Conservation (phyloP, 257 asterid genomes). For the Coffea canephora region DNA sequence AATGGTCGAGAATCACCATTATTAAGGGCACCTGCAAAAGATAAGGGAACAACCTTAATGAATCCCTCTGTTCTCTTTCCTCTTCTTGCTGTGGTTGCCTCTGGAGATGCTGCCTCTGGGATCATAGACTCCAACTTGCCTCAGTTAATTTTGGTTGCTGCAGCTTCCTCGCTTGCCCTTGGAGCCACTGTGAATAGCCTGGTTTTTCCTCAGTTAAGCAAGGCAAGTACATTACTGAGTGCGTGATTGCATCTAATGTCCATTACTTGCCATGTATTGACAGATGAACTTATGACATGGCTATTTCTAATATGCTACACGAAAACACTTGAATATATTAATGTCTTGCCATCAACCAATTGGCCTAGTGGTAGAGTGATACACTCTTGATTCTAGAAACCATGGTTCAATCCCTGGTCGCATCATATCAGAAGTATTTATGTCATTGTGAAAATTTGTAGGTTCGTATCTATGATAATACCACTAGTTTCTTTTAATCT, state of each 20-base stretch:
- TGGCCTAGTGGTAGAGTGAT: too few relatives aligned
- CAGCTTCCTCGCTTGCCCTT: conserved; percentile 64
- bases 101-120: conserved; percentile 95
- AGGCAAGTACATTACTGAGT: conserved; percentile 34
- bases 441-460: too few relatives aligned
- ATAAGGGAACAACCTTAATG: conserved; percentile 42
- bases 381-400: too few relatives aligned
- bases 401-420: too few relatives aligned
- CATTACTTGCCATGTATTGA: not conserved
- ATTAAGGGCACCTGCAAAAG: conserved; percentile 75
- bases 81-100: conserved; percentile 57
- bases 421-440: too few relatives aligned
- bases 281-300: not conserved
- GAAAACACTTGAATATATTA: too few relatives aligned
- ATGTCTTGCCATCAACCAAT: not conserved
- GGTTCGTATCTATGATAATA: not conserved
- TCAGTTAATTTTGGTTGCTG: conserved; percentile 64
- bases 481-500: not conserved
- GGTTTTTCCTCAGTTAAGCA: conserved; percentile 64
- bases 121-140: conserved; percentile 85
- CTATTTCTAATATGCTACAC: not conserved
- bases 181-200: conserved; percentile 68
- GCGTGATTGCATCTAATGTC: conserved; percentile 8
- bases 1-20: conserved; percentile 84
- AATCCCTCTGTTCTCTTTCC: conserved; percentile 75